phyloP scores from a whole-genome alignment of 805 yeast genomes.

The Myxozyma neglecta region DNA sequence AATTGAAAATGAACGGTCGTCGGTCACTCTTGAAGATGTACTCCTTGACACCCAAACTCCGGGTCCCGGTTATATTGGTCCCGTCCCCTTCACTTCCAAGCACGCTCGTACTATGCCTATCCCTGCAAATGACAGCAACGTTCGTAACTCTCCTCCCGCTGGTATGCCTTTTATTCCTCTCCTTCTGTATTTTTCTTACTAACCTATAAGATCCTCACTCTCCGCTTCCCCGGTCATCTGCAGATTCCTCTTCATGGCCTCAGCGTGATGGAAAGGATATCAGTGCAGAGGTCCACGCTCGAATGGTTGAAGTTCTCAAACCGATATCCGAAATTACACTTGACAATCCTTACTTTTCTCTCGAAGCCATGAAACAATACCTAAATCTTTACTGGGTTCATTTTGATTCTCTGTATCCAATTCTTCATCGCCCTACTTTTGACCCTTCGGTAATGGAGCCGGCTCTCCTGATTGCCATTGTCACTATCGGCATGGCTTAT shows the following conservation, averaged over 20 bases:
- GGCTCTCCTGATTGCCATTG: slow-evolving; percentile 36
- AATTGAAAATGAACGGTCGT: neutral
- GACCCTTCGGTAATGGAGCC: slow-evolving; percentile 32
- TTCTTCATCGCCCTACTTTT: slow-evolving; percentile 45
- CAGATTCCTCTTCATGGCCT: neutral
- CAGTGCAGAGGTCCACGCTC: slow-evolving; percentile 8
- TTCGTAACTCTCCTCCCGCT: slow-evolving; percentile 16
- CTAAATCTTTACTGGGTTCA: slow-evolving; percentile 42
- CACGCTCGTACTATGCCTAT: slow-evolving; percentile 9
- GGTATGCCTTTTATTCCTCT: neutral
- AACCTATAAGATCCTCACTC: neutral
- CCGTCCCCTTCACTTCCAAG: slow-evolving; percentile 8
- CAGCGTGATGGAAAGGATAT: slow-evolving; percentile 10
- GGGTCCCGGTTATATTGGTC: slow-evolving; percentile 5
- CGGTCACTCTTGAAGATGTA: slow-evolving; percentile 9
- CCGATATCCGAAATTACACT: slow-evolving; percentile 29
- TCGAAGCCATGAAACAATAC: slow-evolving; percentile 31
- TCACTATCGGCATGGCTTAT: slow-evolving; percentile 40
- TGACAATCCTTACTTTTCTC: slow-evolving; percentile 27
- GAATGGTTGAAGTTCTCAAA: slow-evolving; percentile 27
- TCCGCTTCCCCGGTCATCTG: slow-evolving; percentile 1
- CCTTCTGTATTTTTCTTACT: neutral
- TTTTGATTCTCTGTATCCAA: slow-evolving; percentile 45
- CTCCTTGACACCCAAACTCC: neutral
- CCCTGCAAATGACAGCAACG: slow-evolving; percentile 6